Base-by-base conservation (phyloP, 805 yeast genomes). In the Saturnispora gosingensis region DNA sequence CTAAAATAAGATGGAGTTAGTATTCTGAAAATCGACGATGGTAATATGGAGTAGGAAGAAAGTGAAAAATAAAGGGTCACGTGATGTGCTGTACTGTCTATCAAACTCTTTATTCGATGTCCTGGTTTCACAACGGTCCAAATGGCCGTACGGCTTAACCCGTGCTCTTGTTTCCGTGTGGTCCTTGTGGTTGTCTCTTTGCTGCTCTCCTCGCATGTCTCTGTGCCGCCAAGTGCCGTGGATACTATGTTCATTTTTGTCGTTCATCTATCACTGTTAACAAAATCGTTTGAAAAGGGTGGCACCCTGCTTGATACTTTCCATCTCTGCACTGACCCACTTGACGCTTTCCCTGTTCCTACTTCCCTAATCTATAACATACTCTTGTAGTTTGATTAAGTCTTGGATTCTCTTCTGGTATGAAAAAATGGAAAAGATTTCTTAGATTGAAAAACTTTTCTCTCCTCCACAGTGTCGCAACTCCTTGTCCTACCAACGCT, bases 1-100 rank as follows among this genome's bases (percentile, higher is more conserved):
- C 84, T 80, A 57, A 38, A 48, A 27, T 16, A 45, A 40, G 30
- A 45, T 11, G 27, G 39, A 20, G 51, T 51, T 47, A 51, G 51
- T 51, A 47, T 42, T 8, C n/a, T 30, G 18, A n/a, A 25, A 25
- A 15, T 24, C 6, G 11, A n/a, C 28, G 49, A 38, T 49, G 36
- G 43, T 45, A 45, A 30, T 18, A 13, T 28, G 24, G 4, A 49
- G 11, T 4, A 6, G 36, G 18, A 2, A 7, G 47, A 11, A 32
- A 36, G 6, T 10, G 20, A n/a, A 36, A 11, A 36, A 9, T 9
- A 13, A 13, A 30, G 13, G n/a, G 34, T 30, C 34, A 30, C 34
- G 34, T 30, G 34, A 30, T 13, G 11, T 25, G 9, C 28, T 4
- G 9, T 1, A 25, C 9, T 7, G 9, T 25, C 7, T 25, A 25